A percentile compares a stretch with the other conserved stretches of the same genome.
phyloP scores from a whole-genome alignment of 441 rosid species.

The Mallotus repandus region DNA sequence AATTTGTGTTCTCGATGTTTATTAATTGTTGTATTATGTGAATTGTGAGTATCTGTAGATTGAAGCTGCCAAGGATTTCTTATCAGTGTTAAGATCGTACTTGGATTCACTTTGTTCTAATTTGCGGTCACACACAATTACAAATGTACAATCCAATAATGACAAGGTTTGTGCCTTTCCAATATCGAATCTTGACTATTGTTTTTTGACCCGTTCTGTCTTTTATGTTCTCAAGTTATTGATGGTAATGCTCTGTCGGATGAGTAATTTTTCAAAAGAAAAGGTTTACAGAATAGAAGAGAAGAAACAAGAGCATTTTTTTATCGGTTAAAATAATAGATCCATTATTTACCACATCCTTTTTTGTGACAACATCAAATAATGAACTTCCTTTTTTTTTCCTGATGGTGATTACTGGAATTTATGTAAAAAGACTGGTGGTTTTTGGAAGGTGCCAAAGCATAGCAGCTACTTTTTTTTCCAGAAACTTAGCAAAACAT shows the following conservation, averaged over 20 bases:
- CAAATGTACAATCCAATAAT: conserved; percentile 86
- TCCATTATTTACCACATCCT: background rate
- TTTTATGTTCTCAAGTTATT: background rate
- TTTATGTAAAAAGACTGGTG: background rate
- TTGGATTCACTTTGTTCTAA: conserved; percentile 86
- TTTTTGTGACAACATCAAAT: background rate
- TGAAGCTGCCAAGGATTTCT: conserved; percentile 69
- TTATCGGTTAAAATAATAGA: background rate
- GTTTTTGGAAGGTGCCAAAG: background rate
- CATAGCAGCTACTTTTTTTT: background rate
- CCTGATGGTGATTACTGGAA: background rate
- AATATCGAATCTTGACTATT: background rate
- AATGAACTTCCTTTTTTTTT: background rate
- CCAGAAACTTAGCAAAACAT: background rate
- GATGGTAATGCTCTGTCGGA: background rate
- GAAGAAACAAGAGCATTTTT: background rate
- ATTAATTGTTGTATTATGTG: background rate
- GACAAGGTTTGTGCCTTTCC: conserved; percentile 67
- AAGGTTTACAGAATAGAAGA: background rate
- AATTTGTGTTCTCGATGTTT: background rate
- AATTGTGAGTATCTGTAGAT: conserved; percentile 42
- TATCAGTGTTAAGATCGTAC: conserved; percentile 67
- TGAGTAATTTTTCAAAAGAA: background rate
- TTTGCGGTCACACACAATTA: conserved; percentile 85
- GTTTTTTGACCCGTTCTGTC: background rate